Base-by-base conservation (phyloP, 371 early-diverging fungal species). In the Mycotypha africana region DNA sequence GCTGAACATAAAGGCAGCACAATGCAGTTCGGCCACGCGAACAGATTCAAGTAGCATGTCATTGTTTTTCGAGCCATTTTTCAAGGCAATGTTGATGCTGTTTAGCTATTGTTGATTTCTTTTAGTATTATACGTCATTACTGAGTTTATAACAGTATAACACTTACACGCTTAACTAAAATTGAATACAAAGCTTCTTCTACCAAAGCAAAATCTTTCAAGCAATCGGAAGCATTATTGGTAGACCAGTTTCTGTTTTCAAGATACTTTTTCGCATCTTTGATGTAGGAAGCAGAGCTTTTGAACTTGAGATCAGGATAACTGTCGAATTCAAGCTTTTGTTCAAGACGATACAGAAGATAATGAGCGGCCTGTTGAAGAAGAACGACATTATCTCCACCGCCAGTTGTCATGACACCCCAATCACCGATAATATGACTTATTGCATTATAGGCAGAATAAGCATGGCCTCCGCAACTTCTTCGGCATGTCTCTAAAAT, bases 391-490 rank as follows among this genome's bases (percentile, higher is more conserved):
- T 86, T 84, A 42, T 86, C 86, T 39, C 86, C 86, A 44, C 78
- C 86, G 31, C 86, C 82, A 6, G 86, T 86, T 0, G 85, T 86
- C 58, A 79, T 60, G 6, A 84, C 85, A 30, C 82, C 84, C 70
- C 67, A 84, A 45, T 83, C 84, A 24, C 66, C 75, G 38, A 81
- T 79, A 23, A 78, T 55, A 11, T 70, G 74, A 1, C 81, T 77
- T 30, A 86, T 78, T 33, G 71, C 67, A 51, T 86, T 86, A 62
- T 84, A 86, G 16, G 80, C 47, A 31, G 82, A 82, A 51, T 81
- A 79, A 14, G 82, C 79, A 39, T 82, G 78, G 1, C 79, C 79
- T 46, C 85, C 80, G 31, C 78, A 72, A 19, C 74, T 59, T 36
- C 84, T 67, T 56, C 84, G 74, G 42, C 72, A 72, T 4, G 59